phyloP scores from a whole-genome alignment of 176 grass and related monocot species.

The Rhynchospora breviuscula region DNA sequence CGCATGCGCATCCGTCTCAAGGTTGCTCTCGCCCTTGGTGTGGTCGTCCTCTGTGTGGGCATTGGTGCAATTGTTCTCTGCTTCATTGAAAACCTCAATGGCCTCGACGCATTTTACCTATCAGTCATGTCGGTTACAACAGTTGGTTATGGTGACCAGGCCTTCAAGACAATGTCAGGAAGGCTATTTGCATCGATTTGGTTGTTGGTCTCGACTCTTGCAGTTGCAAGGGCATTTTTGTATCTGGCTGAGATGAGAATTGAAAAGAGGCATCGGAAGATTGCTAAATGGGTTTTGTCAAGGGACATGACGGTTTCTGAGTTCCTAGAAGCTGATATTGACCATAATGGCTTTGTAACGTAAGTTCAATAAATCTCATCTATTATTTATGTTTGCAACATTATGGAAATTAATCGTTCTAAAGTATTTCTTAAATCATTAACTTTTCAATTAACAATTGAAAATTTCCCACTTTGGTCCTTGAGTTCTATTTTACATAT shows the following conservation, averaged over 20 bases:
- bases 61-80: constrained; percentile 58
- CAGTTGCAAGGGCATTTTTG: constrained; percentile 78
- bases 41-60: constrained; percentile 60
- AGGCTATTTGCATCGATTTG: constrained; percentile 71
- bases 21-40: constrained; percentile 56
- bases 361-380: constrained; percentile 28
- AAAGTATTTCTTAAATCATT: not conserved
- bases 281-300: constrained; percentile 81
- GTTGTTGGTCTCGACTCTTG: constrained; percentile 83
- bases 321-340: constrained; percentile 80
- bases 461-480: not conserved
- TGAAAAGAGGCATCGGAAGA: constrained; percentile 75
- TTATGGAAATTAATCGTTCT: not conserved
- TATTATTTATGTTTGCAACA: not conserved
- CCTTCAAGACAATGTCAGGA: constrained; percentile 53
- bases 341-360: constrained; percentile 93
- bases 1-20: constrained; percentile 89
- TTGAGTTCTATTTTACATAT: not conserved
- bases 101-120: constrained; percentile 75
- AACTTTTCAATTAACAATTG: not conserved
- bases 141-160: constrained; percentile 77
- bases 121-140: constrained; percentile 93
- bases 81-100: constrained; percentile 56
- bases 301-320: constrained; percentile 86
- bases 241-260: constrained; percentile 93